A percentile compares a stretch with the other conserved stretches of the same genome.
These are phyloP conservation scores for Silene vulgaris DNA, from an alignment of 179 eudicot genomes.

Conservation along the genomic window DNA sequence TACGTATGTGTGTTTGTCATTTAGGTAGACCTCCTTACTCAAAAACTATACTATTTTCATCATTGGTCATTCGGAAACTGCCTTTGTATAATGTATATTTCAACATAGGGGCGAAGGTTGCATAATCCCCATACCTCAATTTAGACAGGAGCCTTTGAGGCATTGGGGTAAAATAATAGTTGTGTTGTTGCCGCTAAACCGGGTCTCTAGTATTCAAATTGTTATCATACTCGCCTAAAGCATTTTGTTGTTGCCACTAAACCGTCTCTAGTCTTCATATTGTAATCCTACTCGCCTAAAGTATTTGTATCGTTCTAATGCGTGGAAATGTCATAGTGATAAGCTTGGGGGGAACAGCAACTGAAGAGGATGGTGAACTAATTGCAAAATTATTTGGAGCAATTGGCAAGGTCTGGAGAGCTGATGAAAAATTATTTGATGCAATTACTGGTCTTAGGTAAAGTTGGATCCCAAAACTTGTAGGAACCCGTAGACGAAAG, in stretches of 20 bases:
- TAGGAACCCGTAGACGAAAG: not conserved
- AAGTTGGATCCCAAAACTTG: slow-evolving; percentile 8
- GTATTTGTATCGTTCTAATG: not conserved
- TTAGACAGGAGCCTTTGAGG: no score
- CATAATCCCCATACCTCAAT: no score
- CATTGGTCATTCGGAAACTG: no score
- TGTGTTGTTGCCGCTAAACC: not conserved
- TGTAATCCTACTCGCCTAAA: not conserved
- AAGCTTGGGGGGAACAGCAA: slow-evolving; percentile 70
- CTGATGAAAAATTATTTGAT: slow-evolving; percentile 84
- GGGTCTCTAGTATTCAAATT: not conserved
- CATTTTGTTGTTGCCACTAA: not conserved
- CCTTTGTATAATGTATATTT: no score
- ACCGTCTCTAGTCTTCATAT: not conserved
- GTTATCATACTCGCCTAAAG: not conserved
- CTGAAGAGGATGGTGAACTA: slow-evolving; percentile 65
- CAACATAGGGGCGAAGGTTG: no score
- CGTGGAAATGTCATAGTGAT: slow-evolving; percentile 38
- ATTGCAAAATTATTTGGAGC: slow-evolving; percentile 67
- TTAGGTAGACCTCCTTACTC: no score
- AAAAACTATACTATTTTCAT: no score
- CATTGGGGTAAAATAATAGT: no score
- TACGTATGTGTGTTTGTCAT: no score
- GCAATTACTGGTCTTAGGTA: slow-evolving; percentile 91
- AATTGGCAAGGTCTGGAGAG: slow-evolving; percentile 86